Conservation (phyloP, 164 flowering plant genomes). For the Tinospora cordifolia region DNA sequence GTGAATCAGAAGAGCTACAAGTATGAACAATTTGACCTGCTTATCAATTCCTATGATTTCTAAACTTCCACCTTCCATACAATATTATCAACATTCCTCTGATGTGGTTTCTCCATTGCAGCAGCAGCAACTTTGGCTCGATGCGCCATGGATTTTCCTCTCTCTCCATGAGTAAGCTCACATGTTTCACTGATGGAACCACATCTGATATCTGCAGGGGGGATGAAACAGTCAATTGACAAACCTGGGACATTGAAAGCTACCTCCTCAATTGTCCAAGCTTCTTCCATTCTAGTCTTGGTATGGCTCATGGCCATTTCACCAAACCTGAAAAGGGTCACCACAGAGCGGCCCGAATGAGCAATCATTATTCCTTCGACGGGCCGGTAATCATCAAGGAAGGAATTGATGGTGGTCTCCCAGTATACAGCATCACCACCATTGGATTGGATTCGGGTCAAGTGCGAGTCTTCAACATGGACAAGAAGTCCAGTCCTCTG, state of each 20-base stretch:
- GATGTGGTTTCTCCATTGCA: slow-evolving; percentile 41
- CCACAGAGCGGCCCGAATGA: slow-evolving; percentile 54
- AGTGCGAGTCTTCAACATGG: slow-evolving; percentile 58
- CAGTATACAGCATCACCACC: slow-evolving; percentile 62
- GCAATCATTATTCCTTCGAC: slow-evolving; percentile 70
- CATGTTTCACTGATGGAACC: slow-evolving; percentile 57
- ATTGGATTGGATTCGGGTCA: slow-evolving; percentile 54
- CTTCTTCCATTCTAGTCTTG: slow-evolving; percentile 61
- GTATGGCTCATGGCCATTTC: slow-evolving; percentile 73
- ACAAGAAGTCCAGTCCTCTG: slow-evolving; percentile 60
- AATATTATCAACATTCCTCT: slow-evolving; percentile 30
- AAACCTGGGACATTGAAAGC: slow-evolving; percentile 60
- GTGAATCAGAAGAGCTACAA: slow-evolving; percentile 32
- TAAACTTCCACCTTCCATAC: slow-evolving; percentile 63
- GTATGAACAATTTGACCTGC: slow-evolving; percentile 50
- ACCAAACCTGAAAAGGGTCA: slow-evolving; percentile 57
- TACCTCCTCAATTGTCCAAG: slow-evolving; percentile 64
- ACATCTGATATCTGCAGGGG: slow-evolving; percentile 63
- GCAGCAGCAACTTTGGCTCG: slow-evolving; percentile 72
- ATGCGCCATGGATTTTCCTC: slow-evolving; percentile 44
- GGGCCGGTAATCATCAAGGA: slow-evolving; percentile 48
- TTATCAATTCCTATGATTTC: slow-evolving; percentile 21
- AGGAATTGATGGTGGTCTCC: slow-evolving; percentile 70
- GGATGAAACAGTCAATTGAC: slow-evolving; percentile 58
- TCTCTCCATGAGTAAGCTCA: slow-evolving; percentile 60